Evolutionary conservation across 1,139 yeast species (phyloP).

Genomic region (Geotrichum restrictum): DNA sequence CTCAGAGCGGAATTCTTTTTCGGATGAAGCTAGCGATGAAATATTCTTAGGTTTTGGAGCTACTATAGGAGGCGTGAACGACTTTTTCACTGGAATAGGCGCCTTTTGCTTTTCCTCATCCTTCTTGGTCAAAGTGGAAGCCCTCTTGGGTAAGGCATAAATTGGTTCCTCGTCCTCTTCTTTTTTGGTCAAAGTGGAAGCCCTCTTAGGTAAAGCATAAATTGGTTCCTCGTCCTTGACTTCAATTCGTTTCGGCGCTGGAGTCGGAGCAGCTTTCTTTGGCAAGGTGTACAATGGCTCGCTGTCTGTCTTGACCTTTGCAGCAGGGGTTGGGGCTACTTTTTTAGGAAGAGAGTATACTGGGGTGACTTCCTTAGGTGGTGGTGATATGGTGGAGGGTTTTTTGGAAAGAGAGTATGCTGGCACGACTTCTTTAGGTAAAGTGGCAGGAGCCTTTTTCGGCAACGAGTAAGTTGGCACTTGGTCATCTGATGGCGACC

Average conservation of each 20-base stretch:
- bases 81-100: constrained; percentile 1
- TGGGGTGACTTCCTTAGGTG: background rate
- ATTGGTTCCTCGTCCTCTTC: constrained; percentile 2
- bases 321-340: background rate
- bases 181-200: background rate
- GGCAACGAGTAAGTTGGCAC: constrained; percentile 4
- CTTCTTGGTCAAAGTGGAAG: background rate
- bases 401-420: background rate
- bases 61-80: constrained; percentile 21
- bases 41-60: constrained; percentile 23
- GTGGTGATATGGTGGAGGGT: background rate
- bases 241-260: constrained; percentile 1
- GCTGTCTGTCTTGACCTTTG: background rate
- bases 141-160: constrained; percentile 14
- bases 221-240: constrained; percentile 1
- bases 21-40: constrained; percentile 11
- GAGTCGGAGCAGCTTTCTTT: background rate
- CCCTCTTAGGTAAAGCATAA: constrained; percentile 9
- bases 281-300: constrained; percentile 8
- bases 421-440: no score
- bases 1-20: background rate
- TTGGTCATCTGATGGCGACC: background rate
- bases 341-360: background rate
- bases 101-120: background rate
- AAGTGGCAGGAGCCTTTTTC: constrained; percentile 1